These are phyloP conservation scores for Melampsora larici-populina DNA, from an alignment of 1,284 basidiomycete genomes.

Conservation along the genomic window DNA sequence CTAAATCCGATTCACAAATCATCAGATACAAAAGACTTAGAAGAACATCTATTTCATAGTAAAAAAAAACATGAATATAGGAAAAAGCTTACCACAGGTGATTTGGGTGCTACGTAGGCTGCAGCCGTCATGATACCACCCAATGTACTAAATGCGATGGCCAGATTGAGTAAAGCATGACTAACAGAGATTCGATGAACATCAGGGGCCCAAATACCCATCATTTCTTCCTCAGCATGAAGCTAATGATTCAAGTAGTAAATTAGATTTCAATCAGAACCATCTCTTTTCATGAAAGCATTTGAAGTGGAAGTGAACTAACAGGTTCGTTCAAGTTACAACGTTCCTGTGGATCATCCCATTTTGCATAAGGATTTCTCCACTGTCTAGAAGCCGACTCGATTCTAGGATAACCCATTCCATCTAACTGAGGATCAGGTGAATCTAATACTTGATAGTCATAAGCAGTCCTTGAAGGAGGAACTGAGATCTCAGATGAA, in stretches of 20 bases:
- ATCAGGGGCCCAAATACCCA: constrained; percentile 33
- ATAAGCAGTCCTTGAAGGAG: constrained; percentile 13
- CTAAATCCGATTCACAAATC: neutral
- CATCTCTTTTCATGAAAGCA: neutral
- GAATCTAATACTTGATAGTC: neutral
- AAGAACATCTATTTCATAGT: no score
- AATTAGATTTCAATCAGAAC: neutral
- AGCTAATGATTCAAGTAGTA: neutral
- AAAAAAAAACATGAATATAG: neutral
- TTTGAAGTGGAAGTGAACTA: neutral
- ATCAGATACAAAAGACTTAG: no score
- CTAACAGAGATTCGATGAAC: constrained; percentile 23
- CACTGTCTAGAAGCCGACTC: constrained; percentile 22
- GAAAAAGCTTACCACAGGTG: constrained; percentile 19
- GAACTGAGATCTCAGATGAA: constrained; percentile 2
- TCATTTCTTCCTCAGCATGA: constrained; percentile 41
- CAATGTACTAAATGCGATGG: constrained; percentile 16
- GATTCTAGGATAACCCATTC: constrained; percentile 17
- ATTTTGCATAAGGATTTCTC: constrained; percentile 39
- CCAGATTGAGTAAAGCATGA: constrained; percentile 6
- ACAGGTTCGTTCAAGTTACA: constrained; percentile 31
- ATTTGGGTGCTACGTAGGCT: constrained; percentile 1
- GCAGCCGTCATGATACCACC: neutral
- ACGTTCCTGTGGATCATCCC: constrained; percentile 37
- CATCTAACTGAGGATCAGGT: constrained; percentile 34